Evolutionary conservation across 805 yeast species (phyloP).

Genomic region (Yarrowia sp.): DNA sequence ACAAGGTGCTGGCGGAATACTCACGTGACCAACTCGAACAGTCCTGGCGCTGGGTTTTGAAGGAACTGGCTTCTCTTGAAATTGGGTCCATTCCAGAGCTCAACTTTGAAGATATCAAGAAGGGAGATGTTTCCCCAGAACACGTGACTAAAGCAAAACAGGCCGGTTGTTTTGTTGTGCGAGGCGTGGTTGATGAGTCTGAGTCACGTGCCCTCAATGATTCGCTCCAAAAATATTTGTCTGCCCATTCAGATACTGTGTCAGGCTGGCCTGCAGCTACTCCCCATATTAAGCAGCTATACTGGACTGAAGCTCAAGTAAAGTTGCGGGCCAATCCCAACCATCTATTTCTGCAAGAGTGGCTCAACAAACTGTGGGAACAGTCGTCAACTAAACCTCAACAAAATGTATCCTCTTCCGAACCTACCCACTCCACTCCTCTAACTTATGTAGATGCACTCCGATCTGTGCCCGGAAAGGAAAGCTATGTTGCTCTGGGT

Average conservation of each 20-base stretch:
- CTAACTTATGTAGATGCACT: constrained; percentile 3
- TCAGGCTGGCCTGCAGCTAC: background rate
- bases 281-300: background rate
- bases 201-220: background rate
- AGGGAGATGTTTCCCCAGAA: background rate
- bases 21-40: background rate
- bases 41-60: background rate
- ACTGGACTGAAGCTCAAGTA: constrained; percentile 1
- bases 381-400: background rate
- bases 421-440: background rate
- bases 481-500: background rate
- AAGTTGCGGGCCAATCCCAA: background rate
- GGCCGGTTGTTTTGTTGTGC: background rate
- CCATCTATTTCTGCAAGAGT: background rate
- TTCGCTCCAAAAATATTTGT: background rate
- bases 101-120: background rate
- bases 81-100: background rate
- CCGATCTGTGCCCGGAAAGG: background rate
- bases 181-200: background rate
- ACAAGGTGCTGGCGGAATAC: background rate
- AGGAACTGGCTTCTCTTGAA: background rate
- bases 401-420: background rate
- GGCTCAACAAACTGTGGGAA: constrained; percentile 7
- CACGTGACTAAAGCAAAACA: background rate
- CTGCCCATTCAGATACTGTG: background rate